Percentiles rank a stretch among this genome's conserved stretches.
phyloP scores from a whole-genome alignment of 2,329 filamentous ascomycete species.

The Zymoseptoria pseudotritici region DNA sequence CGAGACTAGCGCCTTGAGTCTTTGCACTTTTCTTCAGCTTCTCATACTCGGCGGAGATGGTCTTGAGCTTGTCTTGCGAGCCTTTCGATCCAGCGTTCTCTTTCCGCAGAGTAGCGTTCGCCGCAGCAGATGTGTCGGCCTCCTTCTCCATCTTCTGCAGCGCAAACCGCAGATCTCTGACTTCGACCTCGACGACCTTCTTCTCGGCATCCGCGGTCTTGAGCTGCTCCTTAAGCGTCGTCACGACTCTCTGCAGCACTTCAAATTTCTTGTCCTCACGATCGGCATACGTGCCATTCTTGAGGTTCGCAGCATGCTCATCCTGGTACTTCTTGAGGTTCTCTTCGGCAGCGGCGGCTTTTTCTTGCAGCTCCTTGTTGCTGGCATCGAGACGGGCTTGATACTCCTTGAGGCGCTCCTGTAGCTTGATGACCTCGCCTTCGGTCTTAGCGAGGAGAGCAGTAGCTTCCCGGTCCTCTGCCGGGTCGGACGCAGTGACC shows the following conservation, averaged over 20 bases:
- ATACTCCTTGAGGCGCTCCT: conserved; percentile 35
- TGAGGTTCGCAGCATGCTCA: conserved; percentile 39
- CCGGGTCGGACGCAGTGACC: conserved; percentile 33
- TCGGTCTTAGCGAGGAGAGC: conserved; percentile 20
- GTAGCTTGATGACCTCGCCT: conserved; percentile 49
- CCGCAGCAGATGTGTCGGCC: conserved; percentile 11
- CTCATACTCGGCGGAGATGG: not conserved
- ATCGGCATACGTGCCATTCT: conserved; percentile 43
- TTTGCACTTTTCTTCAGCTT: not conserved
- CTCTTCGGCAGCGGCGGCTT: conserved; percentile 28
- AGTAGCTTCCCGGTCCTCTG: conserved; percentile 36
- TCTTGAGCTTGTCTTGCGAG: not conserved
- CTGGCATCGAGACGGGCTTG: conserved; percentile 8
- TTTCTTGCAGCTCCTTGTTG: conserved; percentile 35
- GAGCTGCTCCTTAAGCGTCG: conserved; percentile 47
- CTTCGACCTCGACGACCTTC: conserved; percentile 37
- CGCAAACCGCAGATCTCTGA: conserved; percentile 30
- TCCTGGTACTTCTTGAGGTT: conserved; percentile 33
- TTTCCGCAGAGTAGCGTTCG: conserved; percentile 14
- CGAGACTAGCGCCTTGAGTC: not conserved
- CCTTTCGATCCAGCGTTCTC: conserved; percentile 6
- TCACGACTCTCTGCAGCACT: conserved; percentile 49
- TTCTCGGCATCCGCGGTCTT: conserved; percentile 47
- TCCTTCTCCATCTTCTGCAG: conserved; percentile 26
- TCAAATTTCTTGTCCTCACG: conserved; percentile 45